Percentiles rank a stretch among this genome's conserved stretches.
Conservation (phyloP, 495 filamentous ascomycete genomes). For the Hypoxylon intermedium region DNA sequence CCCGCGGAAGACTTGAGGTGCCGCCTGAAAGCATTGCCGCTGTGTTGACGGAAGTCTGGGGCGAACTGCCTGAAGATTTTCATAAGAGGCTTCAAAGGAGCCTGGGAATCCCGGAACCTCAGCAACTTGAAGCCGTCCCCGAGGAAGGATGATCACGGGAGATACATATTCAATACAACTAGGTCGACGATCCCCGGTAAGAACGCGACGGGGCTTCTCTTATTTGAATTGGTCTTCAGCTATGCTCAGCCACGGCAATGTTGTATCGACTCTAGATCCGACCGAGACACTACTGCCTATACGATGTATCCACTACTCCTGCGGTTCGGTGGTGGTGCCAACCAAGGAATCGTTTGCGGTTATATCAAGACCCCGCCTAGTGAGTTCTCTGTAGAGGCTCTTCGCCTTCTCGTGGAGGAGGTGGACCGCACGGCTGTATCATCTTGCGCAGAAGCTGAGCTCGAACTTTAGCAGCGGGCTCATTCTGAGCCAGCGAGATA, state of each 20-base stretch:
- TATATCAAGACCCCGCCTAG: neutral
- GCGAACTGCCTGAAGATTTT: slow-evolving; percentile 56
- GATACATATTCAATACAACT: neutral
- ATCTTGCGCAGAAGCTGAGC: slow-evolving; percentile 86
- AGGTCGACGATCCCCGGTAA: slow-evolving; percentile 1
- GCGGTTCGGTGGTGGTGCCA: neutral
- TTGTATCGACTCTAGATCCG: neutral
- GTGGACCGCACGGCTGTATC: slow-evolving; percentile 87
- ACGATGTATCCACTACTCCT: neutral
- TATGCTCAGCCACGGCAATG: neutral
- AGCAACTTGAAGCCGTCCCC: slow-evolving; percentile 36
- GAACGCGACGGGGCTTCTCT: neutral
- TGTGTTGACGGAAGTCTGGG: slow-evolving; percentile 69
- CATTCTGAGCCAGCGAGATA: slow-evolving; percentile 86
- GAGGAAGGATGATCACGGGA: slow-evolving; percentile 39
- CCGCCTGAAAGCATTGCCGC: slow-evolving; percentile 72
- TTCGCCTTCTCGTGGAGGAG: slow-evolving; percentile 69
- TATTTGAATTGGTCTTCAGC: neutral
- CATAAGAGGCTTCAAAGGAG: slow-evolving; percentile 61
- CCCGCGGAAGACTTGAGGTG: slow-evolving; percentile 86
- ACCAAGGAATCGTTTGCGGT: neutral
- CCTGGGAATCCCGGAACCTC: slow-evolving; percentile 54
- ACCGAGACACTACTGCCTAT: neutral
- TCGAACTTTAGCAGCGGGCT: slow-evolving; percentile 79
- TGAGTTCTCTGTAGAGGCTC: slow-evolving; percentile 32